A percentile compares a stretch with the other conserved stretches of the same genome.
phyloP scores from a whole-genome alignment of 2,329 filamentous ascomycete genomes.

The Phialocephala subalpina region DNA sequence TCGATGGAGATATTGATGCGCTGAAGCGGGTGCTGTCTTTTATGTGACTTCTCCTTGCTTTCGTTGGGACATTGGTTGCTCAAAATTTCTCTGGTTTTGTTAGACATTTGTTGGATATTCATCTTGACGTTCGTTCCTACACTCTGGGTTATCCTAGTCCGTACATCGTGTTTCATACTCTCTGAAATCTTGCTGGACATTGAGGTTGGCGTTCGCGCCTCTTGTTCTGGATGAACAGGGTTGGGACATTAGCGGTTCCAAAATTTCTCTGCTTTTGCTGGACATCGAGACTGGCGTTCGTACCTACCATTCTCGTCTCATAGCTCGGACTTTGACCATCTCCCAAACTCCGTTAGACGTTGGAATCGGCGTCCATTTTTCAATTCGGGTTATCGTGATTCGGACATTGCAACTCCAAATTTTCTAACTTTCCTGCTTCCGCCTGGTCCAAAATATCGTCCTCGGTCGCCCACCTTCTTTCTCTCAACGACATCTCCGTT shows the following conservation, averaged over 20 bases:
- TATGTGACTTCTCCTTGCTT: background rate
- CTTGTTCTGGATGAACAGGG: background rate
- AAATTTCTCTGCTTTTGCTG: background rate
- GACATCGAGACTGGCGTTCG: background rate
- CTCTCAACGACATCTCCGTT: background rate
- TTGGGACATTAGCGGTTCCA: background rate
- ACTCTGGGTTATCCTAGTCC: too few relatives aligned
- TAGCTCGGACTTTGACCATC: background rate
- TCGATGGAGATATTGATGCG: conserved; percentile 28
- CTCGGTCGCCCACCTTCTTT: background rate
- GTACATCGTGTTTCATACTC: too few relatives aligned
- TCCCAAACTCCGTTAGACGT: background rate
- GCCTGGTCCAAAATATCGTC: background rate
- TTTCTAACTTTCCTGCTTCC: background rate
- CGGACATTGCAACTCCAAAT: background rate
- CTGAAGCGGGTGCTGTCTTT: conserved; percentile 27
- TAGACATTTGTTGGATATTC: background rate
- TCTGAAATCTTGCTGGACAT: too few relatives aligned
- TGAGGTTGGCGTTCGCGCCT: background rate
- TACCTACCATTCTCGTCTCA: background rate
- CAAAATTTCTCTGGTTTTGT: background rate
- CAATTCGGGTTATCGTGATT: background rate
- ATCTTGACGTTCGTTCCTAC: too few relatives aligned
- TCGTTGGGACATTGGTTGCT: background rate
- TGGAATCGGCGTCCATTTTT: background rate